Base-by-base conservation (phyloP, 2,329 filamentous ascomycete genomes). In the Albophoma yamanashiensis region DNA sequence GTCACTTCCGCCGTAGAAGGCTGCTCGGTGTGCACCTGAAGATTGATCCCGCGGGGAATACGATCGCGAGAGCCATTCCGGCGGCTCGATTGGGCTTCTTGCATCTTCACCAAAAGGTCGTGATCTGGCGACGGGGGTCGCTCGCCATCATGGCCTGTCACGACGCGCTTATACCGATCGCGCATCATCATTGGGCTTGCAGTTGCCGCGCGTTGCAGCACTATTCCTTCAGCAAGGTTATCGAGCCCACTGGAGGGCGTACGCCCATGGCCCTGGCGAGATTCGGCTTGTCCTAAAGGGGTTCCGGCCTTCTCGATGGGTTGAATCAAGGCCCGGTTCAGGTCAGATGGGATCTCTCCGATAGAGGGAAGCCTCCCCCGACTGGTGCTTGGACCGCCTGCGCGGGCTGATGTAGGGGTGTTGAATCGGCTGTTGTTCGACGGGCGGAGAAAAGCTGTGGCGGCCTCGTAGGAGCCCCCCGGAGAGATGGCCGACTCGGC, bases 311-410 rank as follows among this genome's bases (percentile, higher is more conserved):
- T 59, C 50, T 68, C 69, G 4, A 61, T 63, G 4, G 70, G 62
- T 58, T 68, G 70, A 2, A 75, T 59, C 4, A 61, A 57, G 8
- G 68, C 65, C 3, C 71, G 68, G 59, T 70, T 73, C 14, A 74
- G 65, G 42, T 75, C 71, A 1, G 67, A 64, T 1, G 73, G 65
- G 15, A 69, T 67, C 75, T 91, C 89, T 14, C 89, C 89, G 60
- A 92, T 93, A 0, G 89, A 93, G 17, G 89, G 85, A 40, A 93
- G 78, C n/a, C 89, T 83, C 59, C 82, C 81, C 45, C 87, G 81
- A 42, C 78, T 76, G 64, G 85, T 88, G 12, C 79, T 82, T 43
- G 82, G 80, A 1, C 83, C 84, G 0, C 82, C 86, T 1, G 79
- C 63, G 3, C 74, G 80, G 2, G 86, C 85, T 17, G 87, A 88